A percentile compares a stretch with the other conserved stretches of the same genome.
These are phyloP conservation scores for Aspergillus aculeatus DNA, from an alignment of 2,329 filamentous ascomycete species.

Conservation along the genomic window DNA sequence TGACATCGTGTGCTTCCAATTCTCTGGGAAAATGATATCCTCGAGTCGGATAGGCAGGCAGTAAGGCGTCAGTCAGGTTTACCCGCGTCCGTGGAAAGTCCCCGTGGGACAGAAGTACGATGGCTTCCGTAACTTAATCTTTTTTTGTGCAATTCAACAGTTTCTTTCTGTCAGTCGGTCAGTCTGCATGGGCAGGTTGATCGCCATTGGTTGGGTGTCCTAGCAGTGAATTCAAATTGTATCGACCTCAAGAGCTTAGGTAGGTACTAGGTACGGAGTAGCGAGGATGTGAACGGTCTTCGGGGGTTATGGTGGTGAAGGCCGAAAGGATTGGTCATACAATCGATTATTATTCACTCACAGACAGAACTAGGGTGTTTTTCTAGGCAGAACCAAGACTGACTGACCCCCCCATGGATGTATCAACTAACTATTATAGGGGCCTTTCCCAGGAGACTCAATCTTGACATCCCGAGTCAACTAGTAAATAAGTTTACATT, in stretches of 20 bases:
- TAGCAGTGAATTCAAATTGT: not conserved
- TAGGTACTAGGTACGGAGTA: not conserved
- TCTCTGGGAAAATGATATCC: no score
- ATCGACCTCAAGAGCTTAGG: no score
- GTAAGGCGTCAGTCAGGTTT: not conserved
- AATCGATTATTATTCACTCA: not conserved
- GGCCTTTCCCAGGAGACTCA: no score
- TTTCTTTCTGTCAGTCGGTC: no score
- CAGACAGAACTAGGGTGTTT: not conserved
- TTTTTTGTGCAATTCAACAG: no score
- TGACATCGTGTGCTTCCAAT: no score
- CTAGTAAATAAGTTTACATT: no score
- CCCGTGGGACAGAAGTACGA: not conserved
- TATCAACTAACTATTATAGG: not conserved
- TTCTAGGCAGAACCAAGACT: not conserved
- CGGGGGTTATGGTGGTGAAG: no score
- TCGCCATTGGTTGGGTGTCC: not conserved
- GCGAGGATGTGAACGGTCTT: not conserved
- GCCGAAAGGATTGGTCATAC: conserved; percentile 10
- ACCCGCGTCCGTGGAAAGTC: not conserved
- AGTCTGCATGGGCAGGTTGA: no score
- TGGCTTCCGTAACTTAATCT: not conserved
- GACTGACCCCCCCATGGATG: not conserved
- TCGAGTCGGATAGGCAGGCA: not conserved
- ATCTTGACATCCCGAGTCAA: not conserved